Conservation (phyloP, 345 rosid genomes). For the Aquilaria malaccensis region DNA sequence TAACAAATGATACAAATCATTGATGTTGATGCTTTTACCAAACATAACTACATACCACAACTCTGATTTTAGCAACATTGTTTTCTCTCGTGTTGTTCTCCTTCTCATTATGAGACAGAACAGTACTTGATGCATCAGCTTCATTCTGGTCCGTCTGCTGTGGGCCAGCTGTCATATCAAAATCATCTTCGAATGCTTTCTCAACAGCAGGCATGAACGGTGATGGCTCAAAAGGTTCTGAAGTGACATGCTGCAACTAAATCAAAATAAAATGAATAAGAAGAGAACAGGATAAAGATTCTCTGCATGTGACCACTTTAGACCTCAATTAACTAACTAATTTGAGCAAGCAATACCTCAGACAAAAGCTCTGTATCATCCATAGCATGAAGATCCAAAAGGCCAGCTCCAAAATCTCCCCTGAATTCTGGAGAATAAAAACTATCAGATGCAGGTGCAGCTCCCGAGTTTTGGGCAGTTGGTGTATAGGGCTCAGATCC, state of each 20-base stretch:
- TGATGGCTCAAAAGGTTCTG: conserved; percentile 92
- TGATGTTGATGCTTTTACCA: no score
- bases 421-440: conserved; percentile 86
- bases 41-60: conserved; percentile 59
- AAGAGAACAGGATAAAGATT: neutral
- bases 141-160: conserved; percentile 48
- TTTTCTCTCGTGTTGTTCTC: conserved; percentile 65
- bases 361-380: conserved; percentile 95
- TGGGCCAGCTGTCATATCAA: conserved; percentile 32
- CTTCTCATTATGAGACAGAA: conserved; percentile 43
- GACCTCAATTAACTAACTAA: conserved; percentile 4
- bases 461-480: conserved; percentile 56
- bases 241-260: conserved; percentile 69
- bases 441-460: conserved; percentile 58
- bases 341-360: conserved; percentile 49
- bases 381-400: conserved; percentile 96
- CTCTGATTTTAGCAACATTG: conserved; percentile 91
- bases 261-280: conserved; percentile 14
- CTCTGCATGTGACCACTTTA: neutral
- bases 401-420: conserved; percentile 99
- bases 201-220: conserved; percentile 71
- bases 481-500: conserved; percentile 71
- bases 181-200: conserved; percentile 64
- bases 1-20: no score
- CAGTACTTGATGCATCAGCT: conserved; percentile 42